Percentiles rank a stretch among this genome's conserved stretches.
Conservation (phyloP, 805 yeast species). For the Myxozyma geophila region DNA sequence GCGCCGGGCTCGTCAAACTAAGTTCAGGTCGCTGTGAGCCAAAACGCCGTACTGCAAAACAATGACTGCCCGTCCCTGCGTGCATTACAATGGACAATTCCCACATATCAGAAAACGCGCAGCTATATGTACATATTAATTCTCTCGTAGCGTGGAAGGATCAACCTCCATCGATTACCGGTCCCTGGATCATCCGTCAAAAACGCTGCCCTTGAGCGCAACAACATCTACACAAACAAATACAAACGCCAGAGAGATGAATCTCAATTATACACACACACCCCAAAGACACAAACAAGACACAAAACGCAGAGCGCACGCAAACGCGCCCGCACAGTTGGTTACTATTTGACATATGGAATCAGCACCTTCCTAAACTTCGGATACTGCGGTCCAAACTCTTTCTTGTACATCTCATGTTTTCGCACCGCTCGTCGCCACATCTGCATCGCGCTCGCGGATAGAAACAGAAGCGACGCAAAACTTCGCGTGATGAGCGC, state of each 20-base stretch:
- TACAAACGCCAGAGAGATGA: not conserved
- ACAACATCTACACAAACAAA: not conserved
- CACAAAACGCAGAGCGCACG: not conserved
- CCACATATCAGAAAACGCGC: no score
- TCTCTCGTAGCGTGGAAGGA: no score
- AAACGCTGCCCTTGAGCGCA: no score
- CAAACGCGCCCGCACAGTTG: not conserved
- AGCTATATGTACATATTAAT: no score
- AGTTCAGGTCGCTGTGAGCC: no score
- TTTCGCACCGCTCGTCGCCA: slow-evolving; percentile 88
- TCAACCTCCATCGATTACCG: no score
- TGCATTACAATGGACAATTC: no score
- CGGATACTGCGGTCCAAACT: slow-evolving; percentile 80
- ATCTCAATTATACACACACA: not conserved
- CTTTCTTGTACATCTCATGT: slow-evolving; percentile 67
- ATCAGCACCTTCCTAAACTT: slow-evolving; percentile 75
- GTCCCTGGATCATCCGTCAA: no score
- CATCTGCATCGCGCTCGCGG: slow-evolving; percentile 82
- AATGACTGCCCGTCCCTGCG: no score
- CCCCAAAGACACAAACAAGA: not conserved
- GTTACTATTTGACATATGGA: slow-evolving; percentile 66
- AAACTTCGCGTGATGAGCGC: slow-evolving; percentile 69
- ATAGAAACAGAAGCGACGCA: slow-evolving; percentile 64
- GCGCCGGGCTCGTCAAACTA: no score
- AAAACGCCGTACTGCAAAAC: no score